Evolutionary conservation across 257 asterid species (phyloP).

Genomic region (Solanum pennellii): DNA sequence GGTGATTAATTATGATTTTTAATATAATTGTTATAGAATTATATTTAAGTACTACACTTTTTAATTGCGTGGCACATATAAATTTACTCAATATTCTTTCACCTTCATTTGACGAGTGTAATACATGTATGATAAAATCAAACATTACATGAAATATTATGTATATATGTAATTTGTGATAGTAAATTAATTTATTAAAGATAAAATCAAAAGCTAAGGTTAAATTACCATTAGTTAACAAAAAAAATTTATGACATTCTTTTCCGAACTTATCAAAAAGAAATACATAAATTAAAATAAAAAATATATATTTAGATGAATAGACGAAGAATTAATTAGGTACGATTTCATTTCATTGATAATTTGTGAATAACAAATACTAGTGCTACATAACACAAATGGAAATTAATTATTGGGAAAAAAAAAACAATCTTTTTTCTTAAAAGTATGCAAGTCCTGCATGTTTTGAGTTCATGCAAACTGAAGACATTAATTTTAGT

Average conservation of each 20-base stretch:
- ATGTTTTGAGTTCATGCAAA: conserved; percentile 1
- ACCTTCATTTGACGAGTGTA: not conserved
- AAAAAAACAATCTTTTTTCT: not conserved
- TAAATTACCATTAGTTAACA: not conserved
- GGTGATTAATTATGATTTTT: not conserved
- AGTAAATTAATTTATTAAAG: not conserved
- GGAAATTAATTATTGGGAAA: not conserved
- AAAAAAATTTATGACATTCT: not conserved
- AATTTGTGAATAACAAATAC: not conserved
- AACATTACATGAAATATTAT: not conserved
- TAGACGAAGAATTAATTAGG: not conserved
- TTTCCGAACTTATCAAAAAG: rapidly evolving
- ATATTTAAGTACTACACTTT: not conserved
- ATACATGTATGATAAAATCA: not conserved
- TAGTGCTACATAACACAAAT: not conserved
- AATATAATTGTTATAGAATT: not conserved
- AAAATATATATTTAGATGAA: no score
- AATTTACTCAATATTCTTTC: not conserved
- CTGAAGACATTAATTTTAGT: not conserved
- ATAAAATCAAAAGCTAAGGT: not conserved
- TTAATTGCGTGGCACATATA: not conserved
- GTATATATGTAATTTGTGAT: not conserved
- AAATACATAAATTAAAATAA: not conserved
- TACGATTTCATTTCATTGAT: not conserved
- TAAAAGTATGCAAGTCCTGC: not conserved